Conservation (phyloP, 768 basidiomycete genomes). For the Tylopilus cervinicoccineus region DNA sequence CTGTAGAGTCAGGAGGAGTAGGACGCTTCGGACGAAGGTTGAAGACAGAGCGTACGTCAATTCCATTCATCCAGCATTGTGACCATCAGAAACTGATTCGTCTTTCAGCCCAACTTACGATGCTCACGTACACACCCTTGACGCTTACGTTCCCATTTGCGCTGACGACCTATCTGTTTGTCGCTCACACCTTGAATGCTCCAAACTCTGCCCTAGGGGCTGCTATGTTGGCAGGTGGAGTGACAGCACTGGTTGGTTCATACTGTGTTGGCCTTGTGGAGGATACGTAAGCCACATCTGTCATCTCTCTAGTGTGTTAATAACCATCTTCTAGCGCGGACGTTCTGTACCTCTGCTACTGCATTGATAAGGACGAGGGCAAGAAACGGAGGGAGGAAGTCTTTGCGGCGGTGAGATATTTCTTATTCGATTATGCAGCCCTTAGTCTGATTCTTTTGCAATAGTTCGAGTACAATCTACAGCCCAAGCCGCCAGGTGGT, state of each 20-base stretch:
- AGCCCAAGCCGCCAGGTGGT: slow-evolving; percentile 11
- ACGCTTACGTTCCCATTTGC: slow-evolving; percentile 81
- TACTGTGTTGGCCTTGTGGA: slow-evolving; percentile 81
- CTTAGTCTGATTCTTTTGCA: slow-evolving; percentile 5
- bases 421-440: not conserved
- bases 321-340: slow-evolving; percentile 43
- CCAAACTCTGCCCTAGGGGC: slow-evolving; percentile 74
- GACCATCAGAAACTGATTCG: not conserved
- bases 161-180: slow-evolving; percentile 79
- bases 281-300: slow-evolving; percentile 52
- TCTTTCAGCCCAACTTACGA: slow-evolving; percentile 53
- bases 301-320: not conserved
- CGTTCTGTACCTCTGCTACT: slow-evolving; percentile 63
- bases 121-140: slow-evolving; percentile 69
- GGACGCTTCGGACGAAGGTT: slow-evolving; percentile 45
- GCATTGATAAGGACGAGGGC: slow-evolving; percentile 56
- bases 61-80: not conserved
- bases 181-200: slow-evolving; percentile 72
- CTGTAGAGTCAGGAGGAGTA: slow-evolving; percentile 44
- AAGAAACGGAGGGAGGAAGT: slow-evolving; percentile 50
- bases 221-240: slow-evolving; percentile 70
- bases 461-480: slow-evolving; percentile 41
- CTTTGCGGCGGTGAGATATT: slow-evolving; percentile 46
- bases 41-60: slow-evolving; percentile 53
- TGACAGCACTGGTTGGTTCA: slow-evolving; percentile 76